Conservation (phyloP, 345 rosid genomes). For the Anastatica hierochuntica region DNA sequence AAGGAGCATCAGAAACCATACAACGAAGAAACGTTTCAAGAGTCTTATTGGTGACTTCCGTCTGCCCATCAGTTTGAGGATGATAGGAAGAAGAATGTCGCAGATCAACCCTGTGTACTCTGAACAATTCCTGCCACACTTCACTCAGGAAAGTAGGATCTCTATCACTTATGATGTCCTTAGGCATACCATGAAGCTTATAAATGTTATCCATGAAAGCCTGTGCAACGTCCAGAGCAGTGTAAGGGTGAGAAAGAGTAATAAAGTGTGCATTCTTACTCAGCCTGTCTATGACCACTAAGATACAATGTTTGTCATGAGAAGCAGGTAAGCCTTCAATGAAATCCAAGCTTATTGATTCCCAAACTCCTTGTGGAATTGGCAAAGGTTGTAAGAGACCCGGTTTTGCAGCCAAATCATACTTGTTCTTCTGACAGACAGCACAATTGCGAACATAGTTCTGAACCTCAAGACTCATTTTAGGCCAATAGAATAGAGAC, state of each 20-base stretch:
- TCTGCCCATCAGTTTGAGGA: not conserved
- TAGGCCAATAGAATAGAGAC: not conserved
- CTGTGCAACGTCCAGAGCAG: not conserved
- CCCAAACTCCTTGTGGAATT: not conserved
- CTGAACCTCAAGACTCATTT: not conserved
- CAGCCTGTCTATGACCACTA: not conserved
- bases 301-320: not conserved
- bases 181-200: not conserved
- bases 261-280: not conserved
- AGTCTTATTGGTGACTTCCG: not conserved
- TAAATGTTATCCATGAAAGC: not conserved
- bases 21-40: not conserved
- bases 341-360: not conserved
- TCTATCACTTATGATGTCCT: not conserved
- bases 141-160: not conserved
- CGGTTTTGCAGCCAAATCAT: not conserved
- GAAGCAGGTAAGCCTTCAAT: not conserved
- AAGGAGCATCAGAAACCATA: not conserved
- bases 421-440: not conserved
- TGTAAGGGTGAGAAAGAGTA: not conserved
- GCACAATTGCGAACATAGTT: too few species aligned
- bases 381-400: not conserved
- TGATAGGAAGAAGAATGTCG: rapidly evolving
- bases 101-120: not conserved
- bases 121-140: not conserved